Conservation (phyloP, 2,329 filamentous ascomycete species). For the Aspergillus fumigatiaffinis region DNA sequence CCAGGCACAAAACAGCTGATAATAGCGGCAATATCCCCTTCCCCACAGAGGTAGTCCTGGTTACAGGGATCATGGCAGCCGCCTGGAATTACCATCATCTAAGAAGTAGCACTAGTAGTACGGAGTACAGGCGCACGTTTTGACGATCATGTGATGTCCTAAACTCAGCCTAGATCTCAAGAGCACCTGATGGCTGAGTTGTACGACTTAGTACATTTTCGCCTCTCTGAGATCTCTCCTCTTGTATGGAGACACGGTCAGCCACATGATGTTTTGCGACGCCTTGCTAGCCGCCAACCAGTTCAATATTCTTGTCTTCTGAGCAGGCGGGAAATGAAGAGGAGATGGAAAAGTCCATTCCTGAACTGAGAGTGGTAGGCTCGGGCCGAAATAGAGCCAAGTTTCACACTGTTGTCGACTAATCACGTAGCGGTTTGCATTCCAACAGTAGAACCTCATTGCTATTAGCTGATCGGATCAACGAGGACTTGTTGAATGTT, state of each 20-base stretch:
- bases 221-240: neutral
- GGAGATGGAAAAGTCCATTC: neutral
- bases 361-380: neutral
- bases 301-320: neutral
- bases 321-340: neutral
- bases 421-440: neutral
- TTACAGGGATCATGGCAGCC: neutral
- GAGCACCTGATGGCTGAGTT: conserved; percentile 12
- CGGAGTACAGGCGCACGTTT: conserved; percentile 24
- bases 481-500: too few species aligned
- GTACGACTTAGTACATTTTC: conserved; percentile 2
- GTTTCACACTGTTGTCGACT: neutral
- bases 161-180: conserved; percentile 5
- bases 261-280: neutral
- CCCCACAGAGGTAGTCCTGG: neutral
- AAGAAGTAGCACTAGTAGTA: conserved; percentile 10
- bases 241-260: conserved; percentile 3
- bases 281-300: neutral
- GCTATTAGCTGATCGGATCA: neutral
- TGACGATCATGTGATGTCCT: conserved; percentile 27
- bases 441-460: neutral
- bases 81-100: neutral
- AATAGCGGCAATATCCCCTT: neutral
- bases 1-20: neutral
- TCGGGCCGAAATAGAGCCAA: neutral